Evolutionary conservation across 495 filamentous ascomycete genomes (phyloP).

Genomic region (Aspergillus conjunctus): DNA sequence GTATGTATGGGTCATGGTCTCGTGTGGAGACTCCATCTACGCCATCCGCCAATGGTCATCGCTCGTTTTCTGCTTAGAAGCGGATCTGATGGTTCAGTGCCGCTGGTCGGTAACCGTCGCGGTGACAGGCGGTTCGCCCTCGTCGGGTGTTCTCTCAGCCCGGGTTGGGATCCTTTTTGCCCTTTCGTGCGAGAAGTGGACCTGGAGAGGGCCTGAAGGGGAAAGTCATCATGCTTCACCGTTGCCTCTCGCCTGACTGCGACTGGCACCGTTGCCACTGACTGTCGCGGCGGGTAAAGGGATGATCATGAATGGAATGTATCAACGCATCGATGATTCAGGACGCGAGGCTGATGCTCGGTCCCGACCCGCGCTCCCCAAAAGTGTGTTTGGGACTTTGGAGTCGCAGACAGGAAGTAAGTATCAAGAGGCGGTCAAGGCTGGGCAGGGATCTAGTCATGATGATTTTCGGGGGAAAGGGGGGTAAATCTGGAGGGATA

Average conservation of each 20-base stretch:
- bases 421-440: constrained; percentile 19
- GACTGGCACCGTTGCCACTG: constrained; percentile 6
- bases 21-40: constrained; percentile 14
- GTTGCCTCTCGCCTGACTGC: constrained; percentile 2
- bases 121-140: neutral
- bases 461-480: neutral
- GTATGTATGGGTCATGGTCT: constrained; percentile 6
- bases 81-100: constrained; percentile 2
- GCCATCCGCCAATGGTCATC: constrained; percentile 18
- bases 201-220: constrained; percentile 22
- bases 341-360: constrained; percentile 1
- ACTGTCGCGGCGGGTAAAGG: neutral
- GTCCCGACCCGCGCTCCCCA: neutral
- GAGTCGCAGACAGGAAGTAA: neutral
- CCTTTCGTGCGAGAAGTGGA: constrained; percentile 23
- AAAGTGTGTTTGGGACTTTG: too few relatives aligned
- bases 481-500: constrained; percentile 4
- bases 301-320: neutral
- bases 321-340: constrained; percentile 1
- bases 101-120: constrained; percentile 7
- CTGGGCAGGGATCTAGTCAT: constrained; percentile 15
- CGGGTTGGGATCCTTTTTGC: neutral
- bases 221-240: constrained; percentile 23
- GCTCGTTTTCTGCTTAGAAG: constrained; percentile 14
- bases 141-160: constrained; percentile 10